Evolutionary conservation across 1,139 yeast genomes (phyloP).

Genomic region (Maudiozyma humilis): DNA sequence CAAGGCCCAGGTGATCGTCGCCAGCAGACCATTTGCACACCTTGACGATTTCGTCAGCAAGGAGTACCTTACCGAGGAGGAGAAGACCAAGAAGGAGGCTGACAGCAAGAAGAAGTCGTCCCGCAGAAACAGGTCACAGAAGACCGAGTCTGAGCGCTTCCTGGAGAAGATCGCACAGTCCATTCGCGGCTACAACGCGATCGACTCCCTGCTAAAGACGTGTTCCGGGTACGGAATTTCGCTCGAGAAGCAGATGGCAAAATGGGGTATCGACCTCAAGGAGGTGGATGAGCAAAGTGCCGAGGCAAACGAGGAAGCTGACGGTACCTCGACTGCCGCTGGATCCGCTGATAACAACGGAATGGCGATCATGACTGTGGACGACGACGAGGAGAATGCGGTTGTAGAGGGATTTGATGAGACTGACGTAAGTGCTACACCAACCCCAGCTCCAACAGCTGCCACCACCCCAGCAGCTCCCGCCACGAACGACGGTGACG

Average conservation of each 20-base stretch:
- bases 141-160: slow-evolving; percentile 66
- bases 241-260: slow-evolving; percentile 62
- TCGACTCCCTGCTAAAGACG: slow-evolving; percentile 75
- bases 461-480: background rate
- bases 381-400: slow-evolving; percentile 29
- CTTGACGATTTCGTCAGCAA: slow-evolving; percentile 41
- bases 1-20: slow-evolving; percentile 54
- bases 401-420: slow-evolving; percentile 28
- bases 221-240: slow-evolving; percentile 72
- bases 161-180: slow-evolving; percentile 64
- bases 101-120: slow-evolving; percentile 14
- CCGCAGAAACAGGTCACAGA: slow-evolving; percentile 33
- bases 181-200: slow-evolving; percentile 84
- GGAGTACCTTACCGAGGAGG: slow-evolving; percentile 37
- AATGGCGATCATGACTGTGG: slow-evolving; percentile 30
- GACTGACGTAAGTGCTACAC: slow-evolving; percentile 15
- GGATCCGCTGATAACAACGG: slow-evolving; percentile 36
- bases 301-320: slow-evolving; percentile 35
- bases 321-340: slow-evolving; percentile 37
- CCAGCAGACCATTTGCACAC: slow-evolving; percentile 62
- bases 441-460: slow-evolving; percentile 14
- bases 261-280: slow-evolving; percentile 78
- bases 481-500: background rate
- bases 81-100: slow-evolving; percentile 17
- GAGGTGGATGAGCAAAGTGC: slow-evolving; percentile 40